Conservation (phyloP, 2,329 filamentous ascomycete species). For the Xylariales sp. region DNA sequence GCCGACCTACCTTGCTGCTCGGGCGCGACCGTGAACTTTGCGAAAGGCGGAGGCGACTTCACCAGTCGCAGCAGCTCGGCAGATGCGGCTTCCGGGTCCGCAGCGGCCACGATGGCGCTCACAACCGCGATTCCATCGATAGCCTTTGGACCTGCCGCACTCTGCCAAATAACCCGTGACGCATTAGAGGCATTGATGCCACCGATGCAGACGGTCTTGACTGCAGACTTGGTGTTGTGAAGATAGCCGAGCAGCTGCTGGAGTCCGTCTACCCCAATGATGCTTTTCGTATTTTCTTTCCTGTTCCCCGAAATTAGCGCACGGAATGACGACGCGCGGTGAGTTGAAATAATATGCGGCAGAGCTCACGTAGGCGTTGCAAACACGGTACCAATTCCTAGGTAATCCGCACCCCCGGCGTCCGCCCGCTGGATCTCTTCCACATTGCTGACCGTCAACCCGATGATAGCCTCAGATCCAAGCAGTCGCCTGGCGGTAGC, state of each 20-base stretch:
- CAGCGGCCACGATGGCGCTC: conserved; percentile 76
- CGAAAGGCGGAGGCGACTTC: conserved; percentile 29
- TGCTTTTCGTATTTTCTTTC: conserved; percentile 81
- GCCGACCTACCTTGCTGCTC: conserved; percentile 11
- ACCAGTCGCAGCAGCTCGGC: conserved; percentile 54
- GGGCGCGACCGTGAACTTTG: conserved; percentile 5
- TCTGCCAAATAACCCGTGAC: conserved; percentile 70
- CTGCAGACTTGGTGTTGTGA: conserved; percentile 32
- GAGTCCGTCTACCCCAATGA: conserved; percentile 71
- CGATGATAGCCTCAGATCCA: conserved; percentile 75
- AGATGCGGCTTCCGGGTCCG: conserved; percentile 62
- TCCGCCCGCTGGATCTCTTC: conserved; percentile 72
- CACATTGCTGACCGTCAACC: conserved; percentile 74
- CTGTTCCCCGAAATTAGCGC: no score
- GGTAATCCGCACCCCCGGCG: conserved; percentile 76
- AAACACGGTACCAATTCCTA: conserved; percentile 88
- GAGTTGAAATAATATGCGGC: no score
- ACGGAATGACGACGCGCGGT: no score
- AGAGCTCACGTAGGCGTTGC: conserved; percentile 71
- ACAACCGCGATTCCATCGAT: conserved; percentile 85
- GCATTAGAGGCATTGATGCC: conserved; percentile 77
- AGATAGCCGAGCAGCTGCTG: conserved; percentile 63
- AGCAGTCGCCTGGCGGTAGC: conserved; percentile 66
- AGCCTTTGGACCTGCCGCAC: conserved; percentile 45
- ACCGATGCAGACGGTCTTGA: conserved; percentile 78